phyloP scores from a whole-genome alignment of 2,329 filamentous ascomycete species.

The Xylariales sp. region DNA sequence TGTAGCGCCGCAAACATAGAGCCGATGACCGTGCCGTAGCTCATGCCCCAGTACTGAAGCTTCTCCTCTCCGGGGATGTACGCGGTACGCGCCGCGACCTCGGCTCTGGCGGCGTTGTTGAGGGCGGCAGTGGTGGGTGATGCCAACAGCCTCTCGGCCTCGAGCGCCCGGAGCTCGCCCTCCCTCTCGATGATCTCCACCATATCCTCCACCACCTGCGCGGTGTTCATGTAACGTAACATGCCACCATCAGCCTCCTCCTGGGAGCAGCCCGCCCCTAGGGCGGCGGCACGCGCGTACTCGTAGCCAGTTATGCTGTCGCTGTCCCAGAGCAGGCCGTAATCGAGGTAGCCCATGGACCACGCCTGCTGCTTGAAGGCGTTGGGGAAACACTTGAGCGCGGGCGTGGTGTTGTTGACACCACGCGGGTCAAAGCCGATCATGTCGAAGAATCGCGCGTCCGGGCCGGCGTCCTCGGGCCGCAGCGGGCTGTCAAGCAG shows the following conservation, averaged over 20 bases:
- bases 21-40: conserved; percentile 23
- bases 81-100: conserved; percentile 8
- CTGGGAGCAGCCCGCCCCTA: conserved; percentile 1
- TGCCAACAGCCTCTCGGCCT: conserved; percentile 12
- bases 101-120: neutral
- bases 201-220: conserved; percentile 44
- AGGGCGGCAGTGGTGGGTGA: neutral
- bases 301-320: too few species aligned
- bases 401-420: conserved; percentile 34
- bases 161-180: conserved; percentile 26
- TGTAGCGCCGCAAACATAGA: conserved; percentile 22
- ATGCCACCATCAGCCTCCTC: conserved; percentile 8
- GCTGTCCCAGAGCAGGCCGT: conserved; percentile 8
- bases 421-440: conserved; percentile 39
- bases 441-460: too few species aligned
- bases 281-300: conserved; percentile 1
- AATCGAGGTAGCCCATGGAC: conserved; percentile 1
- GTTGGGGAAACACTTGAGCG: conserved; percentile 32
- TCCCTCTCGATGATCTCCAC: conserved; percentile 39
- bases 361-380: conserved; percentile 1
- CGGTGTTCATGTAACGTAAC: conserved; percentile 35
- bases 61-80: conserved; percentile 15
- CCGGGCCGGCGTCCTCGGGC: too few species aligned
- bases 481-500: too few species aligned
- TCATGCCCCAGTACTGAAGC: conserved; percentile 11